Conservation (phyloP, 2,329 filamentous ascomycete species). For the Aspergillus ibericus region DNA sequence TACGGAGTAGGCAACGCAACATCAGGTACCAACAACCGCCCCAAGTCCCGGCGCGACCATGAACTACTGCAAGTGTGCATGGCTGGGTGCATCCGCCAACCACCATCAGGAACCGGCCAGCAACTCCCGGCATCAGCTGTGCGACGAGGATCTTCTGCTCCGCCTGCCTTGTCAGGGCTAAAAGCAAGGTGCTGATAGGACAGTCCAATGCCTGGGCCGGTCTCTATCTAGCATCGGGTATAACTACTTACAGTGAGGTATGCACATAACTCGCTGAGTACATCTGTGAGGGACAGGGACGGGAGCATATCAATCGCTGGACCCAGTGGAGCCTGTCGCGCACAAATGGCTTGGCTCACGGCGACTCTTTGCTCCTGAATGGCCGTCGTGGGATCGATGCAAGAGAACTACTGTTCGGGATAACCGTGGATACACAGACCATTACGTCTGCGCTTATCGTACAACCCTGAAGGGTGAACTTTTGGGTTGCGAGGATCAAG, state of each 20-base stretch:
- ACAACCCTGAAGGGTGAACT: background rate
- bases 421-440: slow-evolving; percentile 19
- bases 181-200: background rate
- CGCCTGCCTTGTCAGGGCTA: background rate
- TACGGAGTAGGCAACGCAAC: too few species aligned
- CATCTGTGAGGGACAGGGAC: slow-evolving; percentile 14
- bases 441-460: slow-evolving; percentile 1
- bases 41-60: slow-evolving; percentile 8
- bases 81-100: slow-evolving; percentile 17
- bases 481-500: background rate
- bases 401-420: slow-evolving; percentile 19
- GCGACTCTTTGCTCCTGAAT: slow-evolving; percentile 9
- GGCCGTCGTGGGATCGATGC: slow-evolving; percentile 1
- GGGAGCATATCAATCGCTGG: slow-evolving; percentile 16
- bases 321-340: slow-evolving; percentile 19
- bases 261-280: background rate
- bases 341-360: slow-evolving; percentile 15
- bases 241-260: background rate
- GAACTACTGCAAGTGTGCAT: slow-evolving; percentile 24
- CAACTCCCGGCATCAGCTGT: slow-evolving; percentile 6
- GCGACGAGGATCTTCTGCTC: background rate
- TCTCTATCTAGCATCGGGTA: background rate
- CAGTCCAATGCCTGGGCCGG: background rate
- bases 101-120: slow-evolving; percentile 10
- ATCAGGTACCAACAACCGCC: background rate